Conservation (phyloP, 495 filamentous ascomycete genomes). For the Hypomontagnella monticulosa region DNA sequence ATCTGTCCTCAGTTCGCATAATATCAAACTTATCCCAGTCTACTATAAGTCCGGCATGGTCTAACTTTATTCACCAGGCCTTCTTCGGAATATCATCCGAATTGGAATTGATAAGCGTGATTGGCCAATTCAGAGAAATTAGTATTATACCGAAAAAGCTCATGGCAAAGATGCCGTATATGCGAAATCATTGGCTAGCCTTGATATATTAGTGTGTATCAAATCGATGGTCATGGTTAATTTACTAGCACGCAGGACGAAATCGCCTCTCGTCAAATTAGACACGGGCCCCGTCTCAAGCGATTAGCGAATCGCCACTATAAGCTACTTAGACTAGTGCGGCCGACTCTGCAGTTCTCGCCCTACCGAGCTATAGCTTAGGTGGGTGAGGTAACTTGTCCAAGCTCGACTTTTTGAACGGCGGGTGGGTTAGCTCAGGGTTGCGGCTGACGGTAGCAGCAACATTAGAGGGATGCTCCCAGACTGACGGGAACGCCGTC, state of each 20-base stretch:
- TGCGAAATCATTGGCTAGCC: conserved; percentile 15
- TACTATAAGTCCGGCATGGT: conserved; percentile 7
- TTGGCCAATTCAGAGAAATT: conserved; percentile 6
- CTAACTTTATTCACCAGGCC: conserved; percentile 2
- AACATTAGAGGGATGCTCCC: conserved; percentile 1
- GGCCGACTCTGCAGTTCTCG: conserved; percentile 28
- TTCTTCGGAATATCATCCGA: conserved; percentile 12
- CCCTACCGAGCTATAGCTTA: conserved; percentile 10
- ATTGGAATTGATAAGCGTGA: not conserved
- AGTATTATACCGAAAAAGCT: not conserved
- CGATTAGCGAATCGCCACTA: conserved; percentile 23
- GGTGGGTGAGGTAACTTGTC: conserved; percentile 2
- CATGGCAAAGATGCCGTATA: conserved; percentile 13
- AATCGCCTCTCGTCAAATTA: not conserved
- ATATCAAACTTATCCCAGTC: conserved; percentile 5
- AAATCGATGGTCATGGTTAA: not conserved
- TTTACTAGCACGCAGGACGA: not conserved
- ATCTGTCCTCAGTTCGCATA: conserved; percentile 5
- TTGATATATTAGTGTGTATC: conserved; percentile 19
- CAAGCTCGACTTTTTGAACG: not conserved
- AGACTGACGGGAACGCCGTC: conserved; percentile 18
- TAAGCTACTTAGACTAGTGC: conserved; percentile 12
- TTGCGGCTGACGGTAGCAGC: conserved; percentile 9
- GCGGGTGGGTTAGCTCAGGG: not conserved
- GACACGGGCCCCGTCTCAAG: not conserved